phyloP scores from a whole-genome alignment of 2,329 filamentous ascomycete species.

The Pseudohalonectria lignicola region DNA sequence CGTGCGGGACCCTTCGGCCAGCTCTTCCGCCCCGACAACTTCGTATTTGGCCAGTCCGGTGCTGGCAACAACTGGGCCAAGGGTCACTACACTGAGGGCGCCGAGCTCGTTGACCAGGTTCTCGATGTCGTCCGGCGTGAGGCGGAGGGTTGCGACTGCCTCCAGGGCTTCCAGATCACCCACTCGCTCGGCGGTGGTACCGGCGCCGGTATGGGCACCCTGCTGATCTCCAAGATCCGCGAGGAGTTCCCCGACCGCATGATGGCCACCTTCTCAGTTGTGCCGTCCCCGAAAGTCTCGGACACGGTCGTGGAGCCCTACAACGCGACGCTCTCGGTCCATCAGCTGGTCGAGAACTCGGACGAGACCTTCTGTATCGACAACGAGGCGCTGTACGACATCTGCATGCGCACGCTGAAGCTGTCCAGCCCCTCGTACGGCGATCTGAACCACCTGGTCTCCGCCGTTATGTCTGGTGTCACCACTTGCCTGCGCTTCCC shows the following conservation, averaged over 20 bases:
- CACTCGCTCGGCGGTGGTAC: constrained; percentile 99
- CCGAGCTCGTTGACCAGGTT: constrained; percentile 95
- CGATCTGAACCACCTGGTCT: constrained; percentile 98
- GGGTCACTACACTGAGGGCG: constrained; percentile 99
- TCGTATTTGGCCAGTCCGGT: constrained; percentile 98
- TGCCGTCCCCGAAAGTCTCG: constrained; percentile 98
- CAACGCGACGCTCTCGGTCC: constrained; percentile 97
- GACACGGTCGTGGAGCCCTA: constrained; percentile 99
- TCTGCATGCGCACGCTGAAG: constrained; percentile 99
- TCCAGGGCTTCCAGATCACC: constrained; percentile 99
- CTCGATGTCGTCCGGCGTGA: constrained; percentile 97
- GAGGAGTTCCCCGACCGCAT: constrained; percentile 99
- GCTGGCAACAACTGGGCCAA: constrained; percentile 99
- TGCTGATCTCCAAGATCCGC: constrained; percentile 99
- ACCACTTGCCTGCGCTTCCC: constrained; percentile 99
- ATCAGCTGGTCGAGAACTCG: constrained; percentile 99
- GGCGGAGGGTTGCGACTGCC: constrained; percentile 97
- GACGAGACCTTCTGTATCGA: constrained; percentile 99
- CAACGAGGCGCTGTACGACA: constrained; percentile 99
- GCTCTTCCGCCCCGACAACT: constrained; percentile 99
- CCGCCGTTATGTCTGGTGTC: constrained; percentile 98
- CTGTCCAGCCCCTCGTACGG: constrained; percentile 97
- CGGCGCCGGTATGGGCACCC: constrained; percentile 99
- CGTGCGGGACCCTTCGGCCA: constrained; percentile 95
- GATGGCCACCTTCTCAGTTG: constrained; percentile 99